Evolutionary conservation across 1,139 yeast genomes (phyloP).

Genomic region (Sporopachydermia cereana): DNA sequence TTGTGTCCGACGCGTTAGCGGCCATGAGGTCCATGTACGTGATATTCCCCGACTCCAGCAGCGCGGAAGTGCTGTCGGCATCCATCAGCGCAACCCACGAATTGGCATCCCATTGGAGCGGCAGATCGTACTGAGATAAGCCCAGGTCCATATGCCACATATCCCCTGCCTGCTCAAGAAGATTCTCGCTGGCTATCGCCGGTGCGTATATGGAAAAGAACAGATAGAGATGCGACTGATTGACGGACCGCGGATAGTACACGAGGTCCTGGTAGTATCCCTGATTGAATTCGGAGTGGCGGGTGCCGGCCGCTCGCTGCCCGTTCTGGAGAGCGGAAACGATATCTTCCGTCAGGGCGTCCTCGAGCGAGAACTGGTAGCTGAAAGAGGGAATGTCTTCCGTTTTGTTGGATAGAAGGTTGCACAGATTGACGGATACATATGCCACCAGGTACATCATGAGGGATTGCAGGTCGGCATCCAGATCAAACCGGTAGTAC

Average conservation of each 20-base stretch:
- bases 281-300: slow-evolving; percentile 24
- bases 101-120: slow-evolving; percentile 58
- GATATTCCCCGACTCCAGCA: slow-evolving; percentile 50
- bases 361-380: background rate
- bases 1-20: slow-evolving; percentile 16
- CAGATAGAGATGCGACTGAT: slow-evolving; percentile 18
- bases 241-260: slow-evolving; percentile 19
- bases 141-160: slow-evolving; percentile 58
- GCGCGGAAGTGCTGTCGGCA: slow-evolving; percentile 59
- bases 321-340: background rate
- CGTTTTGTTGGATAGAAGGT: background rate
- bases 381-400: background rate
- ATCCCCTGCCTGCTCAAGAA: slow-evolving; percentile 26
- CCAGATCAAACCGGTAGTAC: slow-evolving; percentile 8
- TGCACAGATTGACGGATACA: slow-evolving; percentile 4
- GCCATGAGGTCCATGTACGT: slow-evolving; percentile 26
- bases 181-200: slow-evolving; percentile 32
- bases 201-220: slow-evolving; percentile 33
- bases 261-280: slow-evolving; percentile 52
- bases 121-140: slow-evolving; percentile 51
- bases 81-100: slow-evolving; percentile 56
- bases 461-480: background rate
- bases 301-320: slow-evolving; percentile 4
- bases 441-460: background rate
- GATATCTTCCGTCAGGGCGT: background rate